These are phyloP conservation scores for Alternaria brassicae DNA, from an alignment of 2,329 filamentous ascomycete genomes.

Conservation along the genomic window DNA sequence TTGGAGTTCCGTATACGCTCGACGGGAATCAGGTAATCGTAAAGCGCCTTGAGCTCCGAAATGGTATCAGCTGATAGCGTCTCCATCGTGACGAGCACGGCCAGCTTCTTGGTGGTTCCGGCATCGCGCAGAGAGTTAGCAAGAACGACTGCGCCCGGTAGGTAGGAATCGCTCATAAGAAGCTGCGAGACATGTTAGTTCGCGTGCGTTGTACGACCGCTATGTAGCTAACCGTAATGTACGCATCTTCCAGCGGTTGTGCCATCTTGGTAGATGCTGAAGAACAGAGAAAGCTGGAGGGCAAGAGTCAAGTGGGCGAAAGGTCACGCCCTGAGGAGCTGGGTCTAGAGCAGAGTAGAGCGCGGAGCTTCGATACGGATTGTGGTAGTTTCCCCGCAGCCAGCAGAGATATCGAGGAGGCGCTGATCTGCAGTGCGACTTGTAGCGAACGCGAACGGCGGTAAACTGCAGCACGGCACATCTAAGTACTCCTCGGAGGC, in stretches of 20 bases:
- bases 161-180: constrained; percentile 87
- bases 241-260: constrained; percentile 62
- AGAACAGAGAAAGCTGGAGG: constrained; percentile 4
- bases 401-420: constrained; percentile 25
- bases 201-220: constrained; percentile 27
- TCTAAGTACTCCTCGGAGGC: background rate
- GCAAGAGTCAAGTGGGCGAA: background rate
- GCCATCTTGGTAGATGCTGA: constrained; percentile 37
- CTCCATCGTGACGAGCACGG: constrained; percentile 82
- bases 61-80: constrained; percentile 77
- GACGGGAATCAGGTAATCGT: constrained; percentile 88
- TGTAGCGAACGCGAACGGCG: constrained; percentile 31
- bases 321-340: background rate
- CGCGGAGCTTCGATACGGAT: constrained; percentile 17
- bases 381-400: constrained; percentile 38
- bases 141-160: constrained; percentile 91
- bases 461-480: constrained; percentile 29
- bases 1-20: constrained; percentile 77
- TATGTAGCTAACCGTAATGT: constrained; percentile 65
- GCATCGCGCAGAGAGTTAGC: constrained; percentile 94
- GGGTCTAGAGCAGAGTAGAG: constrained; percentile 4
- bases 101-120: constrained; percentile 84
- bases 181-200: constrained; percentile 65
- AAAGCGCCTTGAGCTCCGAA: constrained; percentile 80
- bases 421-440: constrained; percentile 28